Conservation (phyloP, 179 eudicot genomes). For the Spergularia azorica region DNA sequence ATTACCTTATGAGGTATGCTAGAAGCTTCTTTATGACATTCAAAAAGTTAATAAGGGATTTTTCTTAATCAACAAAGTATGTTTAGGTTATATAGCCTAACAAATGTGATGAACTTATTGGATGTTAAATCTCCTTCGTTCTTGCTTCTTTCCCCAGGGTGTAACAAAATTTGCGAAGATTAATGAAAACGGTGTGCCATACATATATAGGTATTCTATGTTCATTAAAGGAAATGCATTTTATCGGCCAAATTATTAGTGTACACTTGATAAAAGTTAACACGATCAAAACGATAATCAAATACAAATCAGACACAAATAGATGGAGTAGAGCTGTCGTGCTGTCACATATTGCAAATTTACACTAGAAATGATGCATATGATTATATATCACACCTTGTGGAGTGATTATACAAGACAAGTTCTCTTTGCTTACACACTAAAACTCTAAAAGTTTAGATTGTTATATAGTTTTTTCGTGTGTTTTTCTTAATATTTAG, state of each 20-base stretch:
- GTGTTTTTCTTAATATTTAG: neutral
- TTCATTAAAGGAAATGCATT: neutral
- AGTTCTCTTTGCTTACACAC: no score
- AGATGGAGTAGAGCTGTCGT: no score
- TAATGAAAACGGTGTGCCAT: neutral
- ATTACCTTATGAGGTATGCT: conserved; percentile 25
- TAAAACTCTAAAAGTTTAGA: no score
- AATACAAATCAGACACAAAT: no score
- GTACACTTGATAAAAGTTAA: no score
- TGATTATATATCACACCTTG: no score
- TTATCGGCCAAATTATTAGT: no score
- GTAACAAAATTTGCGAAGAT: conserved; percentile 11
- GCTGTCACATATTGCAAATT: no score
- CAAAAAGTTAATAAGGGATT: conserved; percentile 11
- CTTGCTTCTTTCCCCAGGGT: neutral
- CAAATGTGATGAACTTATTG: conserved; percentile 31
- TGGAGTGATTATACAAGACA: no score
- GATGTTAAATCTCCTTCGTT: conserved; percentile 19
- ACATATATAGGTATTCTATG: neutral
- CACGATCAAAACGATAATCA: no score
- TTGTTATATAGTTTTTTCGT: no score
- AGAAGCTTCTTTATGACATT: conserved; percentile 31
- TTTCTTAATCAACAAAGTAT: conserved; percentile 6
- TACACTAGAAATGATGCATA: no score
- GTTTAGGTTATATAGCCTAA: conserved; percentile 12